phyloP scores from a whole-genome alignment of 2,329 filamentous ascomycete species.

The Penicillium sp. region DNA sequence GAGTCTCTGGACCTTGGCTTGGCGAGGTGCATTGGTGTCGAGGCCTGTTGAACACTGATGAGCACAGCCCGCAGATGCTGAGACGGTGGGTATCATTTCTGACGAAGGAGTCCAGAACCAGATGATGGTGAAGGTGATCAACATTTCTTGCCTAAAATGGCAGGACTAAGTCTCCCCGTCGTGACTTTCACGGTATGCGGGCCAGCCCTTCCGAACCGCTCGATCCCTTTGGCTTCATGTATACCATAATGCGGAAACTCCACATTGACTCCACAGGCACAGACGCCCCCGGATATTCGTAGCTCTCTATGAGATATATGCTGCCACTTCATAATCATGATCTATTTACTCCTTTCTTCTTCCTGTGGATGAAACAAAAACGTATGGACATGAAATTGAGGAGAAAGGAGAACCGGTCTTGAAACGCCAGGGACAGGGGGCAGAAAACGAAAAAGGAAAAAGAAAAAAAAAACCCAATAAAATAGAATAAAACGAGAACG shows the following conservation, averaged over 20 bases:
- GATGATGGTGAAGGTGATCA: conserved; percentile 6
- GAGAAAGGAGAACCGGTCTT: not conserved
- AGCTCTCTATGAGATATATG: not conserved
- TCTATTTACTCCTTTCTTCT: not conserved
- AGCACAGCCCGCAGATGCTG: conserved; percentile 29
- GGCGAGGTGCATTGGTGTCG: conserved; percentile 36
- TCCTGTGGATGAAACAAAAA: not conserved
- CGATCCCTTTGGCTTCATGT: conserved; percentile 18
- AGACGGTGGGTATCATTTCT: conserved; percentile 1
- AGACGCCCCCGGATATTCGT: not conserved
- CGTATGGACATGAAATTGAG: not conserved
- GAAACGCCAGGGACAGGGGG: conserved; percentile 2
- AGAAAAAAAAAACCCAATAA: too few relatives aligned
- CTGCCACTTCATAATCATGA: not conserved
- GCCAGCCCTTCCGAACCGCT: conserved; percentile 18
- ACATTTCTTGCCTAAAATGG: conserved; percentile 1
- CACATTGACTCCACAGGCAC: conserved; percentile 15
- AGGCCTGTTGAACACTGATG: conserved; percentile 26
- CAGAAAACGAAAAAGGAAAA: not conserved
- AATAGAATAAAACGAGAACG: not conserved
- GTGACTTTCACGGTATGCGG: conserved; percentile 15
- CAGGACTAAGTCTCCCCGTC: conserved; percentile 1
- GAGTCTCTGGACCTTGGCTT: conserved; percentile 35
- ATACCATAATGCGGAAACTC: conserved; percentile 15
- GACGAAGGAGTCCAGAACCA: conserved; percentile 2